phyloP scores from a whole-genome alignment of 2,329 filamentous ascomycete species.

The Scytalidium sp. region DNA sequence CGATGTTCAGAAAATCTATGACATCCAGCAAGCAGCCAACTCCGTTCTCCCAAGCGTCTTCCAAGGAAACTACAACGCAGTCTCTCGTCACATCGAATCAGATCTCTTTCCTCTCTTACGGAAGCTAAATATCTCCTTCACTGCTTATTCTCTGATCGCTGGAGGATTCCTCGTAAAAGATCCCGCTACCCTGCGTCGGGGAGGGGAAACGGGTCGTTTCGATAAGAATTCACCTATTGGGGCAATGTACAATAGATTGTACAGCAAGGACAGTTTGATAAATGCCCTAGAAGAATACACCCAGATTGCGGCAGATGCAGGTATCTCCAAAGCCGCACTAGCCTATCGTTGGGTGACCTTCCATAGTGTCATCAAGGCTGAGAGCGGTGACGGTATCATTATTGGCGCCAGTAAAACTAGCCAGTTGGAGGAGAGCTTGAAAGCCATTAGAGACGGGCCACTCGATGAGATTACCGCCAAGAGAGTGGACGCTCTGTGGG shows the following conservation, averaged over 20 bases:
- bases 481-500: slow-evolving; percentile 20
- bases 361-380: slow-evolving; percentile 24
- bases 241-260: slow-evolving; percentile 17
- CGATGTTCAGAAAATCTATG: slow-evolving; percentile 27
- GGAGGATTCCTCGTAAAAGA: slow-evolving; percentile 55
- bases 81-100: slow-evolving; percentile 51
- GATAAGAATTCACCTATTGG: slow-evolving; percentile 10
- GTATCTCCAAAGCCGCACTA: slow-evolving; percentile 29
- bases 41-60: slow-evolving; percentile 30
- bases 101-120: slow-evolving; percentile 57
- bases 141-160: slow-evolving; percentile 61
- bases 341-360: slow-evolving; percentile 34
- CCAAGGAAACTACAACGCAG: slow-evolving; percentile 31
- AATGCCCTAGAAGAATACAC: slow-evolving; percentile 25
- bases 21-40: slow-evolving; percentile 22
- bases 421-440: slow-evolving; percentile 20
- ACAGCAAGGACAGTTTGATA: slow-evolving; percentile 13
- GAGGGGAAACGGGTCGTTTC: slow-evolving; percentile 22
- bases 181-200: slow-evolving; percentile 5
- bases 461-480: slow-evolving; percentile 14
- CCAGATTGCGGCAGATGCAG: slow-evolving; percentile 23
- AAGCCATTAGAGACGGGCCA: slow-evolving; percentile 17
- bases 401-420: slow-evolving; percentile 18
- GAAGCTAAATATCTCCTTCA: slow-evolving; percentile 40
- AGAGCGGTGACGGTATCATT: slow-evolving; percentile 29